These are phyloP conservation scores for Ceratocystiopsis minuta DNA, from an alignment of 2,329 filamentous ascomycete genomes.

Conservation along the genomic window DNA sequence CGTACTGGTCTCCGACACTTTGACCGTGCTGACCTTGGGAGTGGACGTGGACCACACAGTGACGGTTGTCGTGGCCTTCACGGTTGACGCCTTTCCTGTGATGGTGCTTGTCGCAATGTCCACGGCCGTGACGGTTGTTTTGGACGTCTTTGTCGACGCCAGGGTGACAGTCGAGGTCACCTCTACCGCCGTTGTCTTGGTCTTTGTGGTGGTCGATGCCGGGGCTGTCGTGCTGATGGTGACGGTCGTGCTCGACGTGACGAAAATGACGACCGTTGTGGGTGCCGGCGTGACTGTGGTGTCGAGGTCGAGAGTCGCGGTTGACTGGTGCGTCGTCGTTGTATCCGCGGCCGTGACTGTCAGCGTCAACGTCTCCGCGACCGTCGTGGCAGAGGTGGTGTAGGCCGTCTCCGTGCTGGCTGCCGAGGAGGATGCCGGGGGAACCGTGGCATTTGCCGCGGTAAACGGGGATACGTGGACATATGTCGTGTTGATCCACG, in stretches of 20 bases:
- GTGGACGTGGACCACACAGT: not conserved
- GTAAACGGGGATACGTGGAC: constrained; percentile 20
- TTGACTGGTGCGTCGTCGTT: too few species aligned
- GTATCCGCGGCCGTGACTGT: too few species aligned
- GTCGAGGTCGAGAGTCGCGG: too few species aligned
- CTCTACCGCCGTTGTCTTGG: too few species aligned
- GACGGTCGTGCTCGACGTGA: too few species aligned
- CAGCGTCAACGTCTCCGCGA: too few species aligned
- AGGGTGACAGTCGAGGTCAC: too few species aligned
- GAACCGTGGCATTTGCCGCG: not conserved
- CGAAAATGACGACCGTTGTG: too few species aligned
- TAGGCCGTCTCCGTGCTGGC: not conserved
- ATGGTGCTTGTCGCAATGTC: not conserved
- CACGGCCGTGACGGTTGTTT: not conserved
- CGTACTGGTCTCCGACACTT: not conserved
- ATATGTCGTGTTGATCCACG: constrained; percentile 24
- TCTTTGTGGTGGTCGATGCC: too few species aligned
- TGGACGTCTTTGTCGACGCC: too few species aligned
- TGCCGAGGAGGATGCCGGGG: not conserved
- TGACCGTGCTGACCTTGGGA: not conserved
- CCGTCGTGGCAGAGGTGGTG: not conserved
- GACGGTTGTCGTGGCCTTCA: not conserved
- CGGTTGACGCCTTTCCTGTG: not conserved
- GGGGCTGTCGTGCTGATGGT: too few species aligned
- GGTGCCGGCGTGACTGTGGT: too few species aligned